Evolutionary conservation across 2,329 filamentous ascomycete species (phyloP).

Genomic region (Fusarium decemcellulare): DNA sequence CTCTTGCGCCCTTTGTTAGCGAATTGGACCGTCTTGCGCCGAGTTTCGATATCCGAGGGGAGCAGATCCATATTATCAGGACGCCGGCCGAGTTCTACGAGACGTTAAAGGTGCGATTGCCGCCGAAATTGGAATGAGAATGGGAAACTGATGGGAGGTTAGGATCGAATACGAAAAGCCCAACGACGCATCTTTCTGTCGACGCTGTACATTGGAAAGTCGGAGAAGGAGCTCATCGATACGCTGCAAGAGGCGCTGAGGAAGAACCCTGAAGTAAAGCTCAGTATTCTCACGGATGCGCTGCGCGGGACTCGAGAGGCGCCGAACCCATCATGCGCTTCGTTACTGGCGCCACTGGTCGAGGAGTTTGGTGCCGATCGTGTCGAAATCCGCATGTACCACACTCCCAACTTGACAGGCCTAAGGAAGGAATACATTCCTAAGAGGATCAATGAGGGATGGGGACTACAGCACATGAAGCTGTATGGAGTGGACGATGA

Average conservation of each 20-base stretch:
- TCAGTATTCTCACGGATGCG: slow-evolving; percentile 93
- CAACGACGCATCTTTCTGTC: slow-evolving; percentile 88
- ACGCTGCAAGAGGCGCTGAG: slow-evolving; percentile 83
- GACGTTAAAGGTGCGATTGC: slow-evolving; percentile 79
- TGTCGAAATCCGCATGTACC: slow-evolving; percentile 97
- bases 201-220: slow-evolving; percentile 97
- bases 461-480: slow-evolving; percentile 99
- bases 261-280: slow-evolving; percentile 79
- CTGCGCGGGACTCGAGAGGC: slow-evolving; percentile 93
- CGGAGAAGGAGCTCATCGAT: slow-evolving; percentile 88
- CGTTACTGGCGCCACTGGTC: slow-evolving; percentile 87
- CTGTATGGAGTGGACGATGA: slow-evolving; percentile 96
- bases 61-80: slow-evolving; percentile 83
- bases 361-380: slow-evolving; percentile 85
- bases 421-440: slow-evolving; percentile 87
- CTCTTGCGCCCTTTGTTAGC: slow-evolving; percentile 68
- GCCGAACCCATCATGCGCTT: slow-evolving; percentile 88
- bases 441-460: slow-evolving; percentile 94
- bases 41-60: slow-evolving; percentile 88
- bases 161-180: slow-evolving; percentile 87
- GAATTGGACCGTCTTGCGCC: slow-evolving; percentile 93
- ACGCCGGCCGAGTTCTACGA: slow-evolving; percentile 93
- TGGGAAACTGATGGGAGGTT: slow-evolving; percentile 29
- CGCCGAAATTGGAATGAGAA: not conserved
- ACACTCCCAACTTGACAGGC: slow-evolving; percentile 95